Evolutionary conservation across 768 basidiomycete species (phyloP).

Genomic region (Boletus rex-veris): DNA sequence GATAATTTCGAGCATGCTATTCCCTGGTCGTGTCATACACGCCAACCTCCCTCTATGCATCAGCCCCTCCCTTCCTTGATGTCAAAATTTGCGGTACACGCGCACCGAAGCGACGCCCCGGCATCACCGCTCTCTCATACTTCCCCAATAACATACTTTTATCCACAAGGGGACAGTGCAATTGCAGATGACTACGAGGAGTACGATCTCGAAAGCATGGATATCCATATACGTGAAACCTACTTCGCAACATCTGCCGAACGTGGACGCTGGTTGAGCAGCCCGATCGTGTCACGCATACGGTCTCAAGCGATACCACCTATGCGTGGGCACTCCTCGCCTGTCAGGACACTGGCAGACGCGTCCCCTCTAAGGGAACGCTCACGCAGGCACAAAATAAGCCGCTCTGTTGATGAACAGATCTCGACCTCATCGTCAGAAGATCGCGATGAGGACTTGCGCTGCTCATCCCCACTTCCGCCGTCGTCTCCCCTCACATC

Average conservation of each 20-base stretch:
- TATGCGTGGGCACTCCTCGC: constrained; percentile 22
- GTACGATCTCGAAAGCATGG: constrained; percentile 31
- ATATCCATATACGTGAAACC: constrained; percentile 41
- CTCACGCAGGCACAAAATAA: not conserved
- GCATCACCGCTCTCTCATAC: not conserved
- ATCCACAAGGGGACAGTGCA: constrained; percentile 14
- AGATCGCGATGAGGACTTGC: constrained; percentile 17
- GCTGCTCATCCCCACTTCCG: constrained; percentile 24
- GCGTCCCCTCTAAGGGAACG: constrained; percentile 4
- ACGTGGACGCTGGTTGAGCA: constrained; percentile 56
- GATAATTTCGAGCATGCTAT: not conserved
- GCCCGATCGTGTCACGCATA: constrained; percentile 37
- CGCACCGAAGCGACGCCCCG: not conserved
- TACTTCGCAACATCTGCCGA: constrained; percentile 56
- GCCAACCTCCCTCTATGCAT: not conserved
- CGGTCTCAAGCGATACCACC: constrained; percentile 15
- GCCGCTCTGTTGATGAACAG: not conserved
- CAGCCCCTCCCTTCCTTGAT: constrained; percentile 19
- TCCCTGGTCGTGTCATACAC: constrained; percentile 5
- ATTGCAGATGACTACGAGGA: constrained; percentile 24
- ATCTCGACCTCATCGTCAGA: not conserved
- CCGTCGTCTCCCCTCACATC: constrained; percentile 47
- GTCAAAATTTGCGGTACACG: constrained; percentile 11
- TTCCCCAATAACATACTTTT: not conserved
- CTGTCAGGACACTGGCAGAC: constrained; percentile 12